Evolutionary conservation across 805 yeast genomes (phyloP).

Genomic region (Debaryomyces prosopidis): DNA sequence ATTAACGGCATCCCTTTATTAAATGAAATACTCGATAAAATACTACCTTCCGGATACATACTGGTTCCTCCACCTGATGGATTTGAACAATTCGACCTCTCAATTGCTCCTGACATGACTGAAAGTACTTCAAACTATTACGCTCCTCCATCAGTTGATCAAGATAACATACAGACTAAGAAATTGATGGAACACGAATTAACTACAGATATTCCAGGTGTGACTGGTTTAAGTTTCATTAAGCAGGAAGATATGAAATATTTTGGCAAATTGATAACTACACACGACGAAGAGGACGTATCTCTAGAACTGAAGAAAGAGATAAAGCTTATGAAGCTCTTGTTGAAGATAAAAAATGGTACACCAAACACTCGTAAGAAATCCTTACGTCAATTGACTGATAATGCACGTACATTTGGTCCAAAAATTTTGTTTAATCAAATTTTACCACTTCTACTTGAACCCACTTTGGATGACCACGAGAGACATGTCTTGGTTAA

Average conservation of each 20-base stretch:
- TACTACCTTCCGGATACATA: constrained; percentile 56
- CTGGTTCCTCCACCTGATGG: constrained; percentile 44
- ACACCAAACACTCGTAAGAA: constrained; percentile 63
- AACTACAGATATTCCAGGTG: constrained; percentile 61
- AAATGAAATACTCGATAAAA: constrained; percentile 44
- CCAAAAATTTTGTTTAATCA: constrained; percentile 67
- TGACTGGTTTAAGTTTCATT: constrained; percentile 64
- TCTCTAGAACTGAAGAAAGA: constrained; percentile 58
- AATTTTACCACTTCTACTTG: constrained; percentile 75
- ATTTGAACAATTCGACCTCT: constrained; percentile 31
- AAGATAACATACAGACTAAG: constrained; percentile 19
- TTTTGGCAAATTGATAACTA: constrained; percentile 56
- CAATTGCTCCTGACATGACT: constrained; percentile 35
- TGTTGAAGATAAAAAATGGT: constrained; percentile 79
- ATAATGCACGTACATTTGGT: constrained; percentile 64
- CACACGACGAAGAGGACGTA: constrained; percentile 27
- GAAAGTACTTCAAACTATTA: constrained; percentile 34
- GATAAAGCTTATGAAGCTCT: constrained; percentile 57
- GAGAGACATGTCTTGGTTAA: constrained; percentile 84
- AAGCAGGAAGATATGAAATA: constrained; percentile 70
- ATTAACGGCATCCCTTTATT: constrained; percentile 38
- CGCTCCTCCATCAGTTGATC: constrained; percentile 51
- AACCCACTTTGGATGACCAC: constrained; percentile 69
- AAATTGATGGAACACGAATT: constrained; percentile 25
- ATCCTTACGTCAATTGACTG: constrained; percentile 67